Conservation (phyloP, 768 basidiomycete species). For the Antrodiella citrinella region DNA sequence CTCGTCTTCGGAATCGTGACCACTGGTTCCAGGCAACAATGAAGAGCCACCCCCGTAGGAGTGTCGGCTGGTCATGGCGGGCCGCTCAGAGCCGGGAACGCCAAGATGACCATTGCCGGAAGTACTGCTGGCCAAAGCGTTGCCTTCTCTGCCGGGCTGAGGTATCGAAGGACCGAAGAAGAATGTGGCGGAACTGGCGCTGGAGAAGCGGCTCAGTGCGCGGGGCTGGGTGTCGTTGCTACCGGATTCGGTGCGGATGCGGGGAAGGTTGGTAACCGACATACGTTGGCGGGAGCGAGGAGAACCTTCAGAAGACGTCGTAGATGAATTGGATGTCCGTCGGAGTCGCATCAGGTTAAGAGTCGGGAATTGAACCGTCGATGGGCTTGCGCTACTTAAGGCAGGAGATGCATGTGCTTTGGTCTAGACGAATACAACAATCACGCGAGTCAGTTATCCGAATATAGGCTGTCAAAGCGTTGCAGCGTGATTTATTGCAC, state of each 20-base stretch:
- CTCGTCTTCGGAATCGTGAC: conserved; percentile 16
- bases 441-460: background rate
- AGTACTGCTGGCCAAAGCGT: conserved; percentile 6
- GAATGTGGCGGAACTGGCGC: conserved; percentile 45
- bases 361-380: conserved; percentile 30
- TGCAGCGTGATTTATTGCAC: background rate
- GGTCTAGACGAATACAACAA: background rate
- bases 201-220: conserved; percentile 44
- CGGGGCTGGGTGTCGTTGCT: conserved; percentile 29
- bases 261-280: conserved; percentile 27
- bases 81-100: conserved; percentile 12
- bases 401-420: conserved; percentile 3
- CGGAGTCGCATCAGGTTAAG: conserved; percentile 26
- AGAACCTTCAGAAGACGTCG: conserved; percentile 45
- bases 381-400: background rate
- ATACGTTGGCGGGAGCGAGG: conserved; percentile 49
- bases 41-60: conserved; percentile 51
- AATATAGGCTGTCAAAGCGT: background rate
- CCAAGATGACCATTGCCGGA: conserved; percentile 1
- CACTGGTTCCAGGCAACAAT: conserved; percentile 5
- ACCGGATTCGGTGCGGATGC: conserved; percentile 27
- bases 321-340: conserved; percentile 27
- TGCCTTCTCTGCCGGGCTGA: conserved; percentile 7
- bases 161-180: conserved; percentile 59
- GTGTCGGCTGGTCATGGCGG: conserved; percentile 42